Evolutionary conservation across 176 grass and related monocot genomes (phyloP), one percentile per base, ranked within the genome.

Genomic region (Musa acuminata): DNA sequence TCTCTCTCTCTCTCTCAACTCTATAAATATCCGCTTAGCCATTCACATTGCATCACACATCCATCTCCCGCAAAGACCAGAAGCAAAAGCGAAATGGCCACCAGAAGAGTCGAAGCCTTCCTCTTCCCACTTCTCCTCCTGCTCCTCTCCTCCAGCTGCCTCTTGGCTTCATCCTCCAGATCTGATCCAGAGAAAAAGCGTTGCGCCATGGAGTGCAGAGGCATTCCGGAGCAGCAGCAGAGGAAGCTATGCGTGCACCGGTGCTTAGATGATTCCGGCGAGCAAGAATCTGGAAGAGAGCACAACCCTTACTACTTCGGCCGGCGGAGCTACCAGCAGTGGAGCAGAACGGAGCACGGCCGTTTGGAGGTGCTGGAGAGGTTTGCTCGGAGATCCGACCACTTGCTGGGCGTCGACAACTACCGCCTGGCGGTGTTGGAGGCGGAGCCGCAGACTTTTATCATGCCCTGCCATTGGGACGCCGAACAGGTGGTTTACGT

Each of bases 401-500:
- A 79, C 25, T n/a, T 96, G 1, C 78, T 57, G 19, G 86, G 78
- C 14, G 52, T 96, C 5, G 88, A 85, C 29, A 67, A 64, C 20
- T 91, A 87, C 86, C 83, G 88, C 43, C 55, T 96, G 0, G 84
- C 92, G 0, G 60, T 85, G 8, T 79, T 91, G 7, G 92, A 91
- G 64, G 88, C 88, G 2, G 78, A 76, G 13, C 83, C 83, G 29
- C 77, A 82, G 35, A 79, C 92, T 60, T 96, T 91, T 83, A 70
- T 91, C 74, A 80, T 89, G 86, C 88, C 86, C 49, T 91, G 86
- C 71, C 88, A 96, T 72, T 77, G 75, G 52, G 84, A 96, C 71
- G 88, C 86, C 49, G 88, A 96, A 49, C 82, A 87, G 86, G 53
- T 96, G 21, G 79, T 87, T 73, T 91, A 80, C 79, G 88, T 96